These are phyloP conservation scores for Chaetomiaceae sp. DNA, from an alignment of 2,329 filamentous ascomycete species.

Conservation along the genomic window DNA sequence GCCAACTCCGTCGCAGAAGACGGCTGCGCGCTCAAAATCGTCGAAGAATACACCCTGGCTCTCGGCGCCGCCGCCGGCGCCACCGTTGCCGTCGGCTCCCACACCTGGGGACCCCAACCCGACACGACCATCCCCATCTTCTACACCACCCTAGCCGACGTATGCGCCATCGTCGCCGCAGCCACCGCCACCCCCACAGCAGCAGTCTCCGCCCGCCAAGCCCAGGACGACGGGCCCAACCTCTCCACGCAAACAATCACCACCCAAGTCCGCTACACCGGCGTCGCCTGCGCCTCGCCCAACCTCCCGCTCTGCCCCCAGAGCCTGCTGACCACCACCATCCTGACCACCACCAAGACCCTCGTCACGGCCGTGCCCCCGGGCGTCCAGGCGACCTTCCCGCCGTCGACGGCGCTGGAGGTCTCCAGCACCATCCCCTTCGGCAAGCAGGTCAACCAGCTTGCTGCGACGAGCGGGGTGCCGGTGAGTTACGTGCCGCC, in stretches of 20 bases:
- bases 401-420: conserved; percentile 31
- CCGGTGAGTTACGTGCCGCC: conserved; percentile 42
- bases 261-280: conserved; percentile 40
- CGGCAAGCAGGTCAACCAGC: conserved; percentile 35
- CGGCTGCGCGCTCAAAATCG: conserved; percentile 41
- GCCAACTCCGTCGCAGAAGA: conserved; percentile 32
- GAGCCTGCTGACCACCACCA: conserved; percentile 44
- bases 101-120: conserved; percentile 48
- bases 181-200: conserved; percentile 21
- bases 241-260: conserved; percentile 39
- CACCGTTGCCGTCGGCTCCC: conserved; percentile 38
- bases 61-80: conserved; percentile 53
- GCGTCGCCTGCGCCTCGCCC: conserved; percentile 40
- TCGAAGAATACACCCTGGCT: conserved; percentile 48
- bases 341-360: conserved; percentile 37
- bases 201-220: conserved; percentile 11
- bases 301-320: conserved; percentile 47
- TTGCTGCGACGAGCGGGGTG: conserved; percentile 40
- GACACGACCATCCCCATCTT: conserved; percentile 47
- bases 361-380: conserved; percentile 38
- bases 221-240: conserved; percentile 23
- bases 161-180: conserved; percentile 36
- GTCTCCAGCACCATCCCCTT: conserved; percentile 39
- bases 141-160: conserved; percentile 46
- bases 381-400: conserved; percentile 38